These are phyloP conservation scores for Botrytis galanthina DNA, from an alignment of 2,329 filamentous ascomycete genomes.

Conservation along the genomic window DNA sequence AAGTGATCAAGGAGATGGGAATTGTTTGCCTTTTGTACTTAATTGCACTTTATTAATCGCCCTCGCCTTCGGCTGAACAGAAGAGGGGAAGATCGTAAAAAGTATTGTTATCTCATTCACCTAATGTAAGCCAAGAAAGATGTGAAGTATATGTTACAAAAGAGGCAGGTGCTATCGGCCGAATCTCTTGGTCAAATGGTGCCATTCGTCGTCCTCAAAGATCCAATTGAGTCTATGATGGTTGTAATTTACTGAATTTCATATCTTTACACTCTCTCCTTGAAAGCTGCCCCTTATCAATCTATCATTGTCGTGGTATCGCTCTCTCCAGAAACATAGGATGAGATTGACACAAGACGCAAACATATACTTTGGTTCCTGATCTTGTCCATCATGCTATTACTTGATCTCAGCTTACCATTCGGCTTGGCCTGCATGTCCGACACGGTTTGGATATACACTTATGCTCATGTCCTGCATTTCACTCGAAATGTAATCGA, in stretches of 20 bases:
- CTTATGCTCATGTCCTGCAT: not conserved
- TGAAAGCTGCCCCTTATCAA: not conserved
- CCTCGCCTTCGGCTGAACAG: not conserved
- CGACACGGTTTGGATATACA: not conserved
- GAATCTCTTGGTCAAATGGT: constrained; percentile 3
- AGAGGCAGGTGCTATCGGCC: constrained; percentile 13
- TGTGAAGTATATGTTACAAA: constrained; percentile 3
- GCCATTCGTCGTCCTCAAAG: not conserved
- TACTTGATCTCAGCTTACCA: not conserved
- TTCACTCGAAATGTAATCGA: not conserved
- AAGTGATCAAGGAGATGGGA: not conserved
- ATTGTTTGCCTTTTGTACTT: not conserved
- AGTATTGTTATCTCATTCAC: constrained; percentile 3
- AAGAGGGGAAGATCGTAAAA: not conserved
- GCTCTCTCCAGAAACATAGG: not conserved
- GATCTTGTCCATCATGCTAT: not conserved
- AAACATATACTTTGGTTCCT: not conserved
- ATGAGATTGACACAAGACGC: not conserved
- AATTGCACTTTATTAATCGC: not conserved
- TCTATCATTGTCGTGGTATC: not conserved
- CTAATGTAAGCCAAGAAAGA: constrained; percentile 10
- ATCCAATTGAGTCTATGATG: not conserved
- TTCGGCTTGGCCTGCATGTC: not conserved
- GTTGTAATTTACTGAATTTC: not conserved
- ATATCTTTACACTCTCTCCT: not conserved